Evolutionary conservation across 2,329 filamentous ascomycete species (phyloP), one percentile per base, ranked within the genome.

Genomic region (Purpureocillium lavendulum): DNA sequence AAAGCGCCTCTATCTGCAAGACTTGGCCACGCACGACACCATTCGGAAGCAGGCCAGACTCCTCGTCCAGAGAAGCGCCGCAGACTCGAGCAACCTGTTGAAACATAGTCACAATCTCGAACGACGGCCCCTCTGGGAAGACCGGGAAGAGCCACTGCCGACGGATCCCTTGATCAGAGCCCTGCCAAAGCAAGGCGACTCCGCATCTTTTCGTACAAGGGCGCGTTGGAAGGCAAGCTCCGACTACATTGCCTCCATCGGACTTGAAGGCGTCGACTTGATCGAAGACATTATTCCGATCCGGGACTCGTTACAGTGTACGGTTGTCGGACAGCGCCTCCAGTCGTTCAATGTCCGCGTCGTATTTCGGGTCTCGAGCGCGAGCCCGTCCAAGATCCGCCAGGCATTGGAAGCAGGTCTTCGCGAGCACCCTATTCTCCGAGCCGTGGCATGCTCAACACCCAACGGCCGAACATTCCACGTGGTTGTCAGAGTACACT

Each of bases 311-410:
- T 45, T 61, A 18, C 49, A 55, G 30, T 44, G 58, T 13, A 55
- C 56, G 13, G 54, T 53, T 4, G 41, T 49, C n/a, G 60, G 59
- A 8, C 44, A 47, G 29, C 51, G 60, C 16, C 53, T 56, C 9
- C 57, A 60, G 42, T 60, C 60, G 9, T 62, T 60, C 42, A 52
- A 58, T 31, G 52, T 52, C 39, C 57, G 57, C 31, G 48, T 61
- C 36, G 50, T 55, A 10, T 62, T 61, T 36, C 50, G 50, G 5
- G 39, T 59, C 32, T 41, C 44, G 4, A 40, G 44, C 33, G 37
- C 45, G 26, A 26, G 40, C 12, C 36, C 40, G 15, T 35, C 47
- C 8, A 48, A 54, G 33, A 49, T 62, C 16, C 51, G 50, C 14
- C 44, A 38, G 10, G 58, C 49, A 5, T 31, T 62, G 8, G 48